Conservation (phyloP, 371 early-diverging fungal genomes). For the Entomophthora muscae region DNA sequence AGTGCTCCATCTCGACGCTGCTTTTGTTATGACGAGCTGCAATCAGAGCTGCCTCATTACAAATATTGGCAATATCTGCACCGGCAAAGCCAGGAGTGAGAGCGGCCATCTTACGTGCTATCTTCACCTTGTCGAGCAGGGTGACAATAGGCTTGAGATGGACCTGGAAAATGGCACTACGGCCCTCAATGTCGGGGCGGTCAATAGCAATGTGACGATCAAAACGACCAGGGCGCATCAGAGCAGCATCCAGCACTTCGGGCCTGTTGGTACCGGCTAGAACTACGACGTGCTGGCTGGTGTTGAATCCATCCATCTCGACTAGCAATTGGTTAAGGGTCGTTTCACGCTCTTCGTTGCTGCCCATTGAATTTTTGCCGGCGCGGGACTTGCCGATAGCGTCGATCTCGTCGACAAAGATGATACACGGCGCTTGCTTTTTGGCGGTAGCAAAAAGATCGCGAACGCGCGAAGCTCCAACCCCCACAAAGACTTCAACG, state of each 20-base stretch:
- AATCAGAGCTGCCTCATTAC: slow-evolving; percentile 98
- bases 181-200: slow-evolving; percentile 87
- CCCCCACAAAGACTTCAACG: slow-evolving; percentile 99
- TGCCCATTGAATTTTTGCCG: slow-evolving; percentile 54
- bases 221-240: slow-evolving; percentile 95
- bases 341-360: slow-evolving; percentile 96
- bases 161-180: slow-evolving; percentile 88
- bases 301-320: slow-evolving; percentile 98
- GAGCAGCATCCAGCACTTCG: slow-evolving; percentile 80
- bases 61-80: slow-evolving; percentile 95
- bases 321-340: slow-evolving; percentile 96
- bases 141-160: slow-evolving; percentile 89
- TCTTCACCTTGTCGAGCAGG: slow-evolving; percentile 48
- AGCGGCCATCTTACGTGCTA: slow-evolving; percentile 73
- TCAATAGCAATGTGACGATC: slow-evolving; percentile 96
- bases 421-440: slow-evolving; percentile 94
- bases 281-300: slow-evolving; percentile 83
- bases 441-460: slow-evolving; percentile 94
- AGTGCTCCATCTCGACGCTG: slow-evolving; percentile 66
- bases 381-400: slow-evolving; percentile 97
- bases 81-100: slow-evolving; percentile 96
- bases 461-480: slow-evolving; percentile 94
- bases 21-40: slow-evolving; percentile 75
- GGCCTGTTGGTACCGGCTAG: slow-evolving; percentile 91
- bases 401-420: slow-evolving; percentile 99